Conservation (phyloP, 2,329 filamentous ascomycete genomes). For the Pseudogymnoascus verrucosus region DNA sequence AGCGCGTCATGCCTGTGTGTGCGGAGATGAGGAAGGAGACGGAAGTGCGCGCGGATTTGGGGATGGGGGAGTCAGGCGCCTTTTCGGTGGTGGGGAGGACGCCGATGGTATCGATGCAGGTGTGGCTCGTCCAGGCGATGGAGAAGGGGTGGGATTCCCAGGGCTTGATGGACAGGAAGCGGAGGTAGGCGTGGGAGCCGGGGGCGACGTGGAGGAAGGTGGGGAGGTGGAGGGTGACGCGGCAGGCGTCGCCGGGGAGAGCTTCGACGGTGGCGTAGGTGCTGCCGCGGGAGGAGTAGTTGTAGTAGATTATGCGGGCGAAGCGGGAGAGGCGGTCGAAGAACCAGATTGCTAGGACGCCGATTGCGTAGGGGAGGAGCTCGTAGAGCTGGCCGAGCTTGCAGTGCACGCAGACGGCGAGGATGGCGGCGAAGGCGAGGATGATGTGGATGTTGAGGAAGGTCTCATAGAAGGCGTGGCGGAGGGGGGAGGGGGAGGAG, state of each 20-base stretch:
- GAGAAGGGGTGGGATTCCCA: slow-evolving; percentile 77
- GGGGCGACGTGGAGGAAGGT: slow-evolving; percentile 58
- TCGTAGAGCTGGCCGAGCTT: slow-evolving; percentile 56
- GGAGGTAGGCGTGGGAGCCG: slow-evolving; percentile 68
- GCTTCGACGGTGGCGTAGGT: slow-evolving; percentile 60
- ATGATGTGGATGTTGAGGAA: slow-evolving; percentile 84
- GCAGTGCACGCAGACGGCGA: slow-evolving; percentile 73
- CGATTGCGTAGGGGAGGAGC: slow-evolving; percentile 57
- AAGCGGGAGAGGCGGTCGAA: slow-evolving; percentile 60
- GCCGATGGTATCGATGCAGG: slow-evolving; percentile 29
- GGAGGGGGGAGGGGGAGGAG: slow-evolving; percentile 66
- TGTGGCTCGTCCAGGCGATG: slow-evolving; percentile 63
- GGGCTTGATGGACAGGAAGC: slow-evolving; percentile 55
- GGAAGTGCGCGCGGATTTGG: slow-evolving; percentile 18
- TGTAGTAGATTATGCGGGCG: slow-evolving; percentile 55
- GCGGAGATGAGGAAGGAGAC: slow-evolving; percentile 82
- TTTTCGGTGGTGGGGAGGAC: slow-evolving; percentile 36
- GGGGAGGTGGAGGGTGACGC: slow-evolving; percentile 63
- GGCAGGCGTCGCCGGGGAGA: slow-evolving; percentile 60
- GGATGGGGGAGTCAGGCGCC: slow-evolving; percentile 15
- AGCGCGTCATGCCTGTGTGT: slow-evolving; percentile 79
- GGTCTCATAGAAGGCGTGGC: slow-evolving; percentile 95
- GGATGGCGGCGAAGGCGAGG: slow-evolving; percentile 59
- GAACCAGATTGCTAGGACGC: slow-evolving; percentile 69
- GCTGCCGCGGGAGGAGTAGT: slow-evolving; percentile 43